Evolutionary conservation across 2,329 filamentous ascomycete species (phyloP).

Genomic region (Colletotrichum aenigma): DNA sequence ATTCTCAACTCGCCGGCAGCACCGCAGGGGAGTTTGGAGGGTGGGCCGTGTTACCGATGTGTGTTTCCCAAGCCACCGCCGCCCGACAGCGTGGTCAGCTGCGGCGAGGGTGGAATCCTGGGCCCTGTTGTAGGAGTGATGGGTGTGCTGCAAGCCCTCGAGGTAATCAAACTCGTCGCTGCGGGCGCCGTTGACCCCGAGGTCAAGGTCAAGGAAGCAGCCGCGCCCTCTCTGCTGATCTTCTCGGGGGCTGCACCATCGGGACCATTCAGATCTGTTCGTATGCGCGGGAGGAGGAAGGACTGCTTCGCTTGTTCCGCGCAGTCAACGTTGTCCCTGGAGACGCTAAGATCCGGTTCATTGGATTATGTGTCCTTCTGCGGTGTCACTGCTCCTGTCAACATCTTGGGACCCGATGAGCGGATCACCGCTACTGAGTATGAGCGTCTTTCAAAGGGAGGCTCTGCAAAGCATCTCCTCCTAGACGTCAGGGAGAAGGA

Average conservation of each 20-base stretch:
- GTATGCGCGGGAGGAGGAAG: constrained; percentile 70
- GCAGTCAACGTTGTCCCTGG: constrained; percentile 63
- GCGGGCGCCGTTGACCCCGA: constrained; percentile 32
- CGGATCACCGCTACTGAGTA: constrained; percentile 72
- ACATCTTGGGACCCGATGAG: constrained; percentile 65
- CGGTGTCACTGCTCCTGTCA: constrained; percentile 62
- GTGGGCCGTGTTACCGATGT: constrained; percentile 91
- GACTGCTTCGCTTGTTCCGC: constrained; percentile 81
- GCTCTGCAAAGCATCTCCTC: constrained; percentile 54
- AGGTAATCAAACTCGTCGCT: constrained; percentile 83
- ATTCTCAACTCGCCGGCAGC: constrained; percentile 82
- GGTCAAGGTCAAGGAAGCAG: not conserved
- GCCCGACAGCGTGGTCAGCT: constrained; percentile 80
- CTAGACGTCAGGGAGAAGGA: constrained; percentile 86
- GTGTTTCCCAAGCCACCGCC: constrained; percentile 90
- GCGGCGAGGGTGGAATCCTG: constrained; percentile 90
- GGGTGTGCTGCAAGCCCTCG: constrained; percentile 89
- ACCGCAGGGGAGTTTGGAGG: constrained; percentile 57
- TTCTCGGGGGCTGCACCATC: constrained; percentile 49
- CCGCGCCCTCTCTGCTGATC: constrained; percentile 42
- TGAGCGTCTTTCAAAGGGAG: constrained; percentile 29
- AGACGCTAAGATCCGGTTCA: constrained; percentile 66
- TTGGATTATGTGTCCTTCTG: constrained; percentile 90
- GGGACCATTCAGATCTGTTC: constrained; percentile 71
- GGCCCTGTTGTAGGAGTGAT: constrained; percentile 93